These are phyloP conservation scores for Echinosophora koreensis DNA, from an alignment of 306 rosid species.

Conservation along the genomic window DNA sequence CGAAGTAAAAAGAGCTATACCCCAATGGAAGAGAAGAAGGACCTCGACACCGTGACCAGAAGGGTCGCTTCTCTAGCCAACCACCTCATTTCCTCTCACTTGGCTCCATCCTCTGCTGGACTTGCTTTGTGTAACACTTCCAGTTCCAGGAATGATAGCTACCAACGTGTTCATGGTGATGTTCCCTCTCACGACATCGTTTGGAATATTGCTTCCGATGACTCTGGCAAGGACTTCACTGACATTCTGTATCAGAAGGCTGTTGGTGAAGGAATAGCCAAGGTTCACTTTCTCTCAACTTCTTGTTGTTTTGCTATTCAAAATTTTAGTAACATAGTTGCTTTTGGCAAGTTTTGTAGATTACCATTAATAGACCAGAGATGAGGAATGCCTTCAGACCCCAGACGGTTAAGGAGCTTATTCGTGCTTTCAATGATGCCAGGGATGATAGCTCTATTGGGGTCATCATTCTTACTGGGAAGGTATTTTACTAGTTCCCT, in stretches of 20 bases:
- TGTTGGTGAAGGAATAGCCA: constrained; percentile 83
- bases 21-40: constrained; percentile 54
- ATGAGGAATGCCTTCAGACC: constrained; percentile 90
- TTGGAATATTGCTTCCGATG: constrained; percentile 63
- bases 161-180: constrained; percentile 71
- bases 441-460: constrained; percentile 84
- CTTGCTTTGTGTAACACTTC: constrained; percentile 50
- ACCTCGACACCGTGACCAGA: constrained; percentile 52
- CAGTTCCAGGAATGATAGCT: constrained; percentile 55
- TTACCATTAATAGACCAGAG: constrained; percentile 79
- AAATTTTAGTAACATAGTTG: not conserved
- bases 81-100: constrained; percentile 60
- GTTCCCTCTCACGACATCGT: constrained; percentile 67
- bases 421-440: constrained; percentile 78
- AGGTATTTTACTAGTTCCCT: constrained; percentile 47
- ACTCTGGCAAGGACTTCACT: constrained; percentile 61
- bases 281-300: constrained; percentile 45
- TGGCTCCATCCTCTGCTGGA: not conserved
- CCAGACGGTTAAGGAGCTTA: constrained; percentile 79
- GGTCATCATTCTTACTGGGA: constrained; percentile 82
- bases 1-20: not conserved
- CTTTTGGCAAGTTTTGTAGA: constrained; percentile 51
- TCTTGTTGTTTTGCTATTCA: not conserved
- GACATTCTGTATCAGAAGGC: constrained; percentile 86
- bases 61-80: constrained; percentile 67